Evolutionary conservation across 768 basidiomycete genomes (phyloP), one percentile per base, ranked within the genome.

Genomic region (Lentinula edodes): DNA sequence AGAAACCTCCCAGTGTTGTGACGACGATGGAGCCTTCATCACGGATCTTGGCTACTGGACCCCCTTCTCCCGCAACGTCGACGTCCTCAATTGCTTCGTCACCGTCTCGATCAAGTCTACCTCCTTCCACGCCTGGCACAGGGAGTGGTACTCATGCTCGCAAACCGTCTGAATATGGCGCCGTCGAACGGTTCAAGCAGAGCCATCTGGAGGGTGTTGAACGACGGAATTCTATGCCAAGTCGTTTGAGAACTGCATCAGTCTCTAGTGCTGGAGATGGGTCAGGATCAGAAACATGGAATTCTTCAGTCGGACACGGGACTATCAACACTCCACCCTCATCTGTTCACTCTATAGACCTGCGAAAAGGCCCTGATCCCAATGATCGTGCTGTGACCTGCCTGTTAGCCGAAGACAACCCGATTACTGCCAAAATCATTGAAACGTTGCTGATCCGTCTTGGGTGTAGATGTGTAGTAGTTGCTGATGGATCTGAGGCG

Each of bases 371-470:
- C 1, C 87, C 87, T 4, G 91, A 93, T 70, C 86, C 83, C n/a
- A 82, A 73, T 61, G 94, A 95, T 70, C 86, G 93, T 43, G 88
- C 89, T n/a, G 88, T 98, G 58, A 97, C 95, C 43, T 95, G 93
- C 69, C 73, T 99, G 32, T 81, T 99, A 39, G 97, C 96, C 1
- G 97, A 98, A 72, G 95, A 98, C 68, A 98, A 99, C 69, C 97
- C 97, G 1, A 98, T 98, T 65, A 96, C 95, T 0, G 91, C 92
- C 36, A 98, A 98, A 78, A 98, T 99, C 53, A 88, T 98, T 53
- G 95, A 98, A 73, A 98, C 95, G 2, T 75, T 98, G 50, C 83
- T 99, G 52, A 90, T 93, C 63, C 88, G 95, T 39, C 83, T 98
- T 63, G 97, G 97, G 1, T 98, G 96, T 73, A 89, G 95, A 16